Evolutionary conservation across 108 stramenopile genomes (phyloP).

Genomic region (Pseudonitzschia delicatissima): DNA sequence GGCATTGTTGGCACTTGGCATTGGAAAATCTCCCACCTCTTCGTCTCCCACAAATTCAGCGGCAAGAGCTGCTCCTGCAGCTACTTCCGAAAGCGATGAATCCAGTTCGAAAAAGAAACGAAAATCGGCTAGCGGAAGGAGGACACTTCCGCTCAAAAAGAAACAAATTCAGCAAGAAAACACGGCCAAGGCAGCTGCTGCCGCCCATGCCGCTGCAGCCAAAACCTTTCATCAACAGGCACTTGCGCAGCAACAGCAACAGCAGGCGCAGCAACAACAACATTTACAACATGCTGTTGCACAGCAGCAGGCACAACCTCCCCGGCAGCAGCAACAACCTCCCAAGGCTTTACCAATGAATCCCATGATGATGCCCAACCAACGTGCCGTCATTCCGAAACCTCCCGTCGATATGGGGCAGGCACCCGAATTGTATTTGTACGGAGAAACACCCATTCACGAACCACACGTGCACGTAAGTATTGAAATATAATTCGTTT

Average conservation of each 20-base stretch:
- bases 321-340: not conserved
- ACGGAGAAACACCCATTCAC: slow-evolving; percentile 3
- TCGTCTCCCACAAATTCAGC: not conserved
- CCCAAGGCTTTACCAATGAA: not conserved
- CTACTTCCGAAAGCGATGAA: not conserved
- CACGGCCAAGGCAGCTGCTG: not conserved
- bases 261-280: not conserved
- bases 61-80: not conserved
- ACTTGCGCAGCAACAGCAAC: not conserved
- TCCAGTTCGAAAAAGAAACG: slow-evolving; percentile 5
- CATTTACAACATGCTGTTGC: not conserved
- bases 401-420: not conserved
- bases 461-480: slow-evolving; percentile 10
- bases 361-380: not conserved
- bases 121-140: not conserved
- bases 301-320: not conserved
- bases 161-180: slow-evolving; percentile 5
- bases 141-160: slow-evolving; percentile 3
- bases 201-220: not conserved
- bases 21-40: not conserved
- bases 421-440: slow-evolving; percentile 3
- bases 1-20: slow-evolving; percentile 7
- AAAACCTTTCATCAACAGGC: not conserved
- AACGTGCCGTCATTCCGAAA: not conserved
- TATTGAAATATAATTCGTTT: not conserved